Base-by-base conservation (phyloP, 495 filamentous ascomycete genomes). In the Poronia punctata region DNA sequence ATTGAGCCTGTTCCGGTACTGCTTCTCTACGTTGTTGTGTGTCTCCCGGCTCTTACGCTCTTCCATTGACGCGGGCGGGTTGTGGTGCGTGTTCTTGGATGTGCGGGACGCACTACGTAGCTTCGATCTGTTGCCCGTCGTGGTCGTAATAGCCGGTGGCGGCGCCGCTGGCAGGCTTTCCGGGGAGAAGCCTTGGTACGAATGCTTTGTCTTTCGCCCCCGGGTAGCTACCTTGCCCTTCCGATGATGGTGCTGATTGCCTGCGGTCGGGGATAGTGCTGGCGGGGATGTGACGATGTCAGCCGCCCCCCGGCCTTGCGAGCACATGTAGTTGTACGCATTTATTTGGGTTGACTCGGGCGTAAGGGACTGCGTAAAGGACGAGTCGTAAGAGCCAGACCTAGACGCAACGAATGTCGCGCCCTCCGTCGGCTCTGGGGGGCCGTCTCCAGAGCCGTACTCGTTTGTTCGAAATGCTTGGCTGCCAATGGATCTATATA, bases 1-100 rank as follows among this genome's bases (percentile, higher is more conserved):
- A 34, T 72, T 72, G 11, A 72, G 61, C 14, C 67, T 36, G 44
- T 63, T 66, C n/a, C 68, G 64, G 47, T 72, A 72, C 44, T 70
- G 58, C 44, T 69, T 69, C 54, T 72, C 68, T 5, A 70, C 66
- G 18, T 66, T 49, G 43, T 72, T 70, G 32, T 70, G 68, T 7
- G 64, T 64, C 41, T 63, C 57, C 22, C 66, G 58, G 35, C 50
- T 60, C 40, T 60, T 64, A 8, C 59, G 59, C 48, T 66, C 66
- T 38, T 65, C 54, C 9, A 45, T 27, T 15, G 64, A 42, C 34
- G 61, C 56, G 11, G 50, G 54, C 9, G 56, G 54, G 28, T 61
- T 63, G 27, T 51, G 49, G 24, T 49, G 55, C 11, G 50, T 49
- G 39, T 67, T 67, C 44, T 69, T 69, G 40, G 57, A 60, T 1